Evolutionary conservation across 2,329 filamentous ascomycete genomes (phyloP).

Genomic region (Aspergillus proliferans): DNA sequence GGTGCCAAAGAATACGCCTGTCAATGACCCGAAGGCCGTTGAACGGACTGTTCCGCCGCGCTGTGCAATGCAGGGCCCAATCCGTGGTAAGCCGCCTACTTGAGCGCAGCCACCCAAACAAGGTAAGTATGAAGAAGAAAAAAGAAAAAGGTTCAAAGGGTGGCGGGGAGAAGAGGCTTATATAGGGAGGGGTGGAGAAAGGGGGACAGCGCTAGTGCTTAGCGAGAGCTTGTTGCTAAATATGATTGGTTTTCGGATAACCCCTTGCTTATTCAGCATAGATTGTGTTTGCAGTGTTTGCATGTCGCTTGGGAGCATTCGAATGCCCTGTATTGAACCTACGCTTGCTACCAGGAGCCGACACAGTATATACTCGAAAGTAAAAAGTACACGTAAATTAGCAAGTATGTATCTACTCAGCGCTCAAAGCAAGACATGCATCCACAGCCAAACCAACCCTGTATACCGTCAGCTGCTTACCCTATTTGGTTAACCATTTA

Average conservation of each 20-base stretch:
- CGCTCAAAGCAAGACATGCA: constrained; percentile 67
- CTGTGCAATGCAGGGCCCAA: constrained; percentile 54
- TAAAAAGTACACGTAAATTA: not conserved
- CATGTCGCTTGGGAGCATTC: not conserved
- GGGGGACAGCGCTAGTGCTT: constrained; percentile 10
- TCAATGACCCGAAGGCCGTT: constrained; percentile 32
- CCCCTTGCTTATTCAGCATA: not conserved
- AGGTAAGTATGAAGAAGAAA: constrained; percentile 49
- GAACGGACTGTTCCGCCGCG: constrained; percentile 42
- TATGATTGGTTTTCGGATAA: constrained; percentile 4
- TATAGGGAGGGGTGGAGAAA: constrained; percentile 9
- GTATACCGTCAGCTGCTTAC: constrained; percentile 8
- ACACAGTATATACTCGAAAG: not conserved
- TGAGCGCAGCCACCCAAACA: constrained; percentile 46
- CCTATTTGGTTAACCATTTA: not conserved
- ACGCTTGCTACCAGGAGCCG: not conserved
- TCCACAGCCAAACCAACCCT: constrained; percentile 82
- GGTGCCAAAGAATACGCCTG: constrained; percentile 37
- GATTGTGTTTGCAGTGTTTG: not conserved
- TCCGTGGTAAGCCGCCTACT: constrained; percentile 40
- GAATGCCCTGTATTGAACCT: not conserved
- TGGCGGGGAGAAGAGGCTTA: constrained; percentile 6
- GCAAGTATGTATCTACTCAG: constrained; percentile 24
- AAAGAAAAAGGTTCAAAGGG: constrained; percentile 25
- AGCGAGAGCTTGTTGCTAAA: constrained; percentile 6